A percentile compares a stretch with the other conserved stretches of the same genome.
phyloP scores from a whole-genome alignment of 1,284 basidiomycete species.

The Puccinia hordei region DNA sequence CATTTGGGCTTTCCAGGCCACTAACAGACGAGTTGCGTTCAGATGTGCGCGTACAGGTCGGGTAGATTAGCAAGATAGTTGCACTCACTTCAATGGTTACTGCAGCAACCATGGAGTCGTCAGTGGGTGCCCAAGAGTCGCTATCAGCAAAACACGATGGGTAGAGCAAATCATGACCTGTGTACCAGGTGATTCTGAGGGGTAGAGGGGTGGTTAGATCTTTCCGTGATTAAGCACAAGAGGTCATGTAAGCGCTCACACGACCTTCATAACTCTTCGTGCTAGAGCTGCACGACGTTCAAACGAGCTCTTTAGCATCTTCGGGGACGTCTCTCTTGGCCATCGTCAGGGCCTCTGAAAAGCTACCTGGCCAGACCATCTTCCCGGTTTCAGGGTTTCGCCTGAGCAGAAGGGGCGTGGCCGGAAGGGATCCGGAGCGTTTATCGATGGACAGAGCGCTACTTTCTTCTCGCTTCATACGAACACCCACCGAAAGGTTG shows the following conservation, averaged over 20 bases:
- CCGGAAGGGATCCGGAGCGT: not conserved
- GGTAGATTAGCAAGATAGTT: not conserved
- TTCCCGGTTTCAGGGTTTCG: constrained; percentile 10
- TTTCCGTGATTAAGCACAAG: not conserved
- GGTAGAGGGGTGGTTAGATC: not conserved
- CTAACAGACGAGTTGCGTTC: not conserved
- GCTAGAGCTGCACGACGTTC: not conserved
- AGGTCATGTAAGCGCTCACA: not conserved
- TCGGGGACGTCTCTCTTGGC: constrained; percentile 17
- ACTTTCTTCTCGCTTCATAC: constrained; percentile 22
- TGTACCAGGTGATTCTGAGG: constrained; percentile 43
- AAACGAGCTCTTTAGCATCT: not conserved
- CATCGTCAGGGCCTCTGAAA: constrained; percentile 17
- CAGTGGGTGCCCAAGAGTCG: constrained; percentile 44
- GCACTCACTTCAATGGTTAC: constrained; percentile 32
- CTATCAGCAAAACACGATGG: constrained; percentile 25
- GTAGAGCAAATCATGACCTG: constrained; percentile 31
- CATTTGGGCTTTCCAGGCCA: constrained; percentile 41
- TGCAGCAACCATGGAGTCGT: constrained; percentile 37
- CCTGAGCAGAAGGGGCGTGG: constrained; percentile 1
- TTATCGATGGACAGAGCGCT: not conserved
- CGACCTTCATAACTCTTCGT: not conserved
- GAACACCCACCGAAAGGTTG: constrained; percentile 14
- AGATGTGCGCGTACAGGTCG: not conserved
- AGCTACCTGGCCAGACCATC: constrained; percentile 3